A percentile compares a stretch with the other conserved stretches of the same genome.
These are phyloP conservation scores for Pseudogymnoascus sp. DNA, from an alignment of 2,329 filamentous ascomycete genomes.

Conservation along the genomic window DNA sequence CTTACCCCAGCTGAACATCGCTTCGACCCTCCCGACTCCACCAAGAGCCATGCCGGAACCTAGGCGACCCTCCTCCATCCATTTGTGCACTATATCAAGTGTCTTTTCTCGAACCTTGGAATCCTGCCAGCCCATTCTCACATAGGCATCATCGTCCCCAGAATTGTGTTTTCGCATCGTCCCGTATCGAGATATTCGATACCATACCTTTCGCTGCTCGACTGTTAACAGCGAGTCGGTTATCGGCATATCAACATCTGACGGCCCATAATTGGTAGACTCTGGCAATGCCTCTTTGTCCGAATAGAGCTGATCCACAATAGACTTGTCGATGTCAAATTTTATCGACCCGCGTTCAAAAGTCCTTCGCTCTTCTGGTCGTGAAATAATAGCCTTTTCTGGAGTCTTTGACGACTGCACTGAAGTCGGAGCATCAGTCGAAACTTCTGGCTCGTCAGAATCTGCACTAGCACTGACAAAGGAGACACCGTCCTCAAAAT, in stretches of 20 bases:
- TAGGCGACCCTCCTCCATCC: constrained; percentile 61
- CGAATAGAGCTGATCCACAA: constrained; percentile 27
- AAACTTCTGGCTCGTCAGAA: constrained; percentile 16
- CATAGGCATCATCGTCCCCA: constrained; percentile 55
- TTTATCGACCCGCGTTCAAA: constrained; percentile 21
- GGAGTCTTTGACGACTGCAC: not conserved
- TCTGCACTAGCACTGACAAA: constrained; percentile 17
- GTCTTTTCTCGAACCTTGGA: constrained; percentile 49
- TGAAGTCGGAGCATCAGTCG: not conserved
- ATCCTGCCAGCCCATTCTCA: constrained; percentile 51
- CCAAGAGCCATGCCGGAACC: constrained; percentile 44
- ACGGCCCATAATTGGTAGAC: constrained; percentile 13
- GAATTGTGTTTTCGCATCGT: constrained; percentile 51
- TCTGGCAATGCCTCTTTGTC: constrained; percentile 13
- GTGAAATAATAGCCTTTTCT: not conserved
- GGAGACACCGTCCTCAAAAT: constrained; percentile 32
- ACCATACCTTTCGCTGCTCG: constrained; percentile 59
- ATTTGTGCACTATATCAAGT: constrained; percentile 54
- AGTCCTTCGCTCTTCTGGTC: not conserved
- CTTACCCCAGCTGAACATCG: constrained; percentile 52
- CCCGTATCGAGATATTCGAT: constrained; percentile 55
- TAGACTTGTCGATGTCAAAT: constrained; percentile 23
- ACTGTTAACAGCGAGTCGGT: constrained; percentile 48
- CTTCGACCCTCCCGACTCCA: constrained; percentile 41
- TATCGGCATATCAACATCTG: constrained; percentile 23